These are phyloP conservation scores for Nannizziopsis barbatae DNA, from an alignment of 2,329 filamentous ascomycete genomes.

Conservation along the genomic window DNA sequence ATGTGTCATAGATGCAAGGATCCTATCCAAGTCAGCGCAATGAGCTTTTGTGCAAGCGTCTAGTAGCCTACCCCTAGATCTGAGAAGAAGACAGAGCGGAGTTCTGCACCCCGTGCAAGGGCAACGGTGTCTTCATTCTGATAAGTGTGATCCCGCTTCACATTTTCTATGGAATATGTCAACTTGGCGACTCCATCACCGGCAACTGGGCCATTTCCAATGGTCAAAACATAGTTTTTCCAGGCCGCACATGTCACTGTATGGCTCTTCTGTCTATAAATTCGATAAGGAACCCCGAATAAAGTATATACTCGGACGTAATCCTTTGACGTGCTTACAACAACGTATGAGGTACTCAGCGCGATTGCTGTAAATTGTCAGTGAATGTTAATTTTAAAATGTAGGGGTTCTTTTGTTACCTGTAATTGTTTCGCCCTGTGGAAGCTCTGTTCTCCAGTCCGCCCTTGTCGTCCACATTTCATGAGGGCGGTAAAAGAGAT, in stretches of 20 bases:
- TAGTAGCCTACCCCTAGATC: conserved; percentile 56
- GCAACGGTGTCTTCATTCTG: conserved; percentile 90
- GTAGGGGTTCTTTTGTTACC: conserved; percentile 22
- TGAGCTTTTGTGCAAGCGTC: background rate
- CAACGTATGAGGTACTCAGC: conserved; percentile 79
- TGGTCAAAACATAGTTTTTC: conserved; percentile 90
- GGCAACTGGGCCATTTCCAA: conserved; percentile 81
- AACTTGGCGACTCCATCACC: conserved; percentile 67
- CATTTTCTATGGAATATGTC: conserved; percentile 85
- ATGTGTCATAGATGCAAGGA: conserved; percentile 90
- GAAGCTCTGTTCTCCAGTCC: conserved; percentile 85
- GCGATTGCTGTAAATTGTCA: conserved; percentile 54
- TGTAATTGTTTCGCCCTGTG: conserved; percentile 70
- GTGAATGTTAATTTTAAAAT: background rate
- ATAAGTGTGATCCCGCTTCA: conserved; percentile 85
- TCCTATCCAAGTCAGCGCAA: conserved; percentile 45
- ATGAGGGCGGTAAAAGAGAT: conserved; percentile 91
- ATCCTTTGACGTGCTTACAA: conserved; percentile 72
- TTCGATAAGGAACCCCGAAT: conserved; percentile 76
- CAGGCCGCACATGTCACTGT: conserved; percentile 89
- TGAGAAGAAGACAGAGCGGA: conserved; percentile 84
- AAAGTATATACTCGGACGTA: conserved; percentile 90
- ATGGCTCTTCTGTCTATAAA: conserved; percentile 88
- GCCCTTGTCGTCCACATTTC: conserved; percentile 87
- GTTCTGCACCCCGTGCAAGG: conserved; percentile 58